Conservation (phyloP, 176 grass and related monocot genomes). For the Musa itinerans region DNA sequence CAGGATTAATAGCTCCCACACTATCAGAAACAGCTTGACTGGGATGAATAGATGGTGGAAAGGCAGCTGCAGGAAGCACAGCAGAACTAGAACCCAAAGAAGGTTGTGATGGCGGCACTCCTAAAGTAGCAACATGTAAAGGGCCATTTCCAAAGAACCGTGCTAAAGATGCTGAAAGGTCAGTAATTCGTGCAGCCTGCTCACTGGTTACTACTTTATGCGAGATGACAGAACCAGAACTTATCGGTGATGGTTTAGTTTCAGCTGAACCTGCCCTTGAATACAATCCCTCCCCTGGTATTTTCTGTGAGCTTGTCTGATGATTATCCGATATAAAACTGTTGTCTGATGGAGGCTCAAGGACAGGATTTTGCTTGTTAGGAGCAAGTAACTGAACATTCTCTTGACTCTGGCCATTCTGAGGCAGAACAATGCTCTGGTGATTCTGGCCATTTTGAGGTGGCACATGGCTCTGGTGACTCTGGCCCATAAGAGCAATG, state of each 20-base stretch:
- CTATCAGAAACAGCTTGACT: constrained; percentile 27
- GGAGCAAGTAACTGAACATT: constrained; percentile 34
- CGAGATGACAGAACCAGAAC: constrained; percentile 31
- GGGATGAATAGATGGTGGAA: constrained; percentile 25
- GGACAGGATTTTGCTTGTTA: constrained; percentile 26
- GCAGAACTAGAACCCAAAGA: constrained; percentile 27
- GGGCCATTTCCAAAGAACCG: constrained; percentile 53
- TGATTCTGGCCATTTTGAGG: constrained; percentile 23
- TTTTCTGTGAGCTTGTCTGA: not conserved
- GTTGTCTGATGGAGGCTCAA: constrained; percentile 24
- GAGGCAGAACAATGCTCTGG: not conserved
- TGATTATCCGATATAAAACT: constrained; percentile 35
- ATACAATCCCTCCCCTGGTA: constrained; percentile 1
- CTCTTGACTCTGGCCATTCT: constrained; percentile 1
- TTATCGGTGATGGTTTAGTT: not conserved
- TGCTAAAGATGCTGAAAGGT: constrained; percentile 58
- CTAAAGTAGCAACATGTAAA: constrained; percentile 26
- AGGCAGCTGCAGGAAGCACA: constrained; percentile 18
- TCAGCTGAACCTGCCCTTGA: constrained; percentile 8
- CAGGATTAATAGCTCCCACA: constrained; percentile 23
- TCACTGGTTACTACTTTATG: constrained; percentile 44
- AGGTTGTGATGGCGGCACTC: constrained; percentile 35
- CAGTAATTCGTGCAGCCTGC: constrained; percentile 48
- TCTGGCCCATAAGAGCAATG: constrained; percentile 19
- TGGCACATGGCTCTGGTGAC: constrained; percentile 24